Base-by-base conservation (phyloP, 1,139 yeast species). In the Candida tropicalis region DNA sequence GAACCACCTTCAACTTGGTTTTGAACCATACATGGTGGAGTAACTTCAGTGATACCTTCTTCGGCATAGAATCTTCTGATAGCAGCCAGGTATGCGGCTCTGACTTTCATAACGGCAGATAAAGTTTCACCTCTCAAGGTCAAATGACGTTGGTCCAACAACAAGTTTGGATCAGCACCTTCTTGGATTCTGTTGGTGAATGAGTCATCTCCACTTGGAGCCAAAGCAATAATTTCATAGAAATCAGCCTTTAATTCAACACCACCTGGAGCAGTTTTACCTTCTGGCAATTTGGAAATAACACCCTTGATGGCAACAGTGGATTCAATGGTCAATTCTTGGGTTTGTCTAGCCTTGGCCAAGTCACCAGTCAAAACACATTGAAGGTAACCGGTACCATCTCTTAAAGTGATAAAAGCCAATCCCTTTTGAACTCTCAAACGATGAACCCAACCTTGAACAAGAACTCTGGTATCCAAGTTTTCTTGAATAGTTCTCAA, bases 1-100 rank as follows among this genome's bases (percentile, higher is more conserved):
- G 97, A 87, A 43, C 99, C 99, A 65, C 99, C 99, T 74, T 95
- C 99, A 48, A 95, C 99, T 74, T 93, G 98, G 36, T 97, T 91
- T 73, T 95, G 99, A 46, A 95, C 99, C 98, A 95, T 91, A 71
- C 98, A 91, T 59, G 99, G 99, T 39, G 99, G 98, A 29, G 98
- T 93, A 48, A 95, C 97, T 75, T 95, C 99, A 37, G 82, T 72
- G 45, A 90, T 63, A 33, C 82, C 80, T 70, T 87, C 91, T 58
- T 89, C 95, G 26, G 66, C 73, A 62, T 78, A 91, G 48, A 87
- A 86, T 54, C 81, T 77, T 73, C 99, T 83, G 57, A 95, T 71
- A 27, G 95, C 73, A 41, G 73, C 72, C 59, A 93, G 73, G 47
- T 90, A 76, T 29, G 82, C 72, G 35, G 97, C 93, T 66, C 99